Evolutionary conservation across 2,329 filamentous ascomycete species (phyloP), one percentile per base, ranked within the genome.

Genomic region (Davidsoniella neocaledoniae): DNA sequence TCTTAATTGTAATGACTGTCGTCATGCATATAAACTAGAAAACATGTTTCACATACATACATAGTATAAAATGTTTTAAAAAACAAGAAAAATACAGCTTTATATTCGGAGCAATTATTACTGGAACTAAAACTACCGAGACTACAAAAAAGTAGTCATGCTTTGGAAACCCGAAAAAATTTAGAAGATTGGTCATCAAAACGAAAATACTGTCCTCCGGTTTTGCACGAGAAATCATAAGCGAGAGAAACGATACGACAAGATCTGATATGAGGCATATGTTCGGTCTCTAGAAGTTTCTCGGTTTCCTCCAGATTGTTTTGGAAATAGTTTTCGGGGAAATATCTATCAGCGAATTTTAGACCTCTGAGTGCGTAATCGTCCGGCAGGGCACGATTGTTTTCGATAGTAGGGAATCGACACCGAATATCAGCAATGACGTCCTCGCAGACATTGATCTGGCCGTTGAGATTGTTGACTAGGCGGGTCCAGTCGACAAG

Each of bases 321-420:
- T 7, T 69, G 56, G 57, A 84, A 84, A 74, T 75, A 83, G 0
- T 68, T 63, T 0, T 61, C 50, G 0, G 79, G 77, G 48, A 74
- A 79, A 50, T 80, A 80, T 9, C 67, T 66, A 2, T 76, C 68
- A 0, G 71, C 66, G 66, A 77, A 84, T 1, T 77, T 60, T 1
- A 83, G 64, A 0, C 82, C 82, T 1, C 79, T 69, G 50, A 85
- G 70, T 0, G 74, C 69, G 55, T 76, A 84, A 53, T 87, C 83
- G 45, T 86, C 83, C 0, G 80, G 79, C 0, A 86, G 60, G 0
- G 81, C 80, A 1, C 36, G 25, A 2, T 23, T 23, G 16, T 38
- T 29, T 9, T 46, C 43, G 5, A 23, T n/a, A n/a, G 42, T 36
- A 14, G 46, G 49, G 33, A 52, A 52, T 8, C 23, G 26, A 5